phyloP scores from a whole-genome alignment of 805 yeast genomes.

The Groenewaldozyma tartarivorans region DNA sequence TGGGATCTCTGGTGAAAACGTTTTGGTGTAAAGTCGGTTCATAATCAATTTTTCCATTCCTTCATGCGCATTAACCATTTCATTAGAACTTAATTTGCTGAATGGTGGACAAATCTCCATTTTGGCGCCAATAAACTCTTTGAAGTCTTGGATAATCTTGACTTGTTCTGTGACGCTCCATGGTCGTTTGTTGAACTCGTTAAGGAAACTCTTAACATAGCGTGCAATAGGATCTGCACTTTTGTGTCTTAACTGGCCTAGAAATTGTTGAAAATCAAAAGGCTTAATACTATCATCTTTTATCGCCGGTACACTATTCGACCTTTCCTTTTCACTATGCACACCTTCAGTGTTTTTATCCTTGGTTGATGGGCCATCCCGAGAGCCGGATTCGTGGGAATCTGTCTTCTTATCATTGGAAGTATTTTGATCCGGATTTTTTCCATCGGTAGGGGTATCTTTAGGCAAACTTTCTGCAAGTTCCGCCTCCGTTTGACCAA shows the following conservation, averaged over 20 bases:
- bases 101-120: constrained; percentile 64
- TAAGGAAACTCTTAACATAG: constrained; percentile 74
- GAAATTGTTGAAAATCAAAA: constrained; percentile 79
- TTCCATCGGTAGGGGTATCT: neutral
- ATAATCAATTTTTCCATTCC: constrained; percentile 89
- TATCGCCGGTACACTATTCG: neutral
- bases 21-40: constrained; percentile 70
- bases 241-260: constrained; percentile 58
- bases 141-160: constrained; percentile 70
- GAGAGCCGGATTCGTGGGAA: neutral
- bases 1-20: constrained; percentile 71
- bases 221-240: constrained; percentile 83
- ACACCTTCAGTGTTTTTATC: neutral
- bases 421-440: neutral
- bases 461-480: neutral
- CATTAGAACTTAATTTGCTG: constrained; percentile 47
- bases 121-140: constrained; percentile 46
- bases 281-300: constrained; percentile 19
- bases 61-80: constrained; percentile 66
- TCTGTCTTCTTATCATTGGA: neutral
- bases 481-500: no score
- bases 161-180: constrained; percentile 74
- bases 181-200: constrained; percentile 57
- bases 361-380: neutral
- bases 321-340: neutral